Evolutionary conservation across 1,284 basidiomycete genomes (phyloP), one percentile per base, ranked within the genome.

Genomic region (Veloporphyrellus conicus): DNA sequence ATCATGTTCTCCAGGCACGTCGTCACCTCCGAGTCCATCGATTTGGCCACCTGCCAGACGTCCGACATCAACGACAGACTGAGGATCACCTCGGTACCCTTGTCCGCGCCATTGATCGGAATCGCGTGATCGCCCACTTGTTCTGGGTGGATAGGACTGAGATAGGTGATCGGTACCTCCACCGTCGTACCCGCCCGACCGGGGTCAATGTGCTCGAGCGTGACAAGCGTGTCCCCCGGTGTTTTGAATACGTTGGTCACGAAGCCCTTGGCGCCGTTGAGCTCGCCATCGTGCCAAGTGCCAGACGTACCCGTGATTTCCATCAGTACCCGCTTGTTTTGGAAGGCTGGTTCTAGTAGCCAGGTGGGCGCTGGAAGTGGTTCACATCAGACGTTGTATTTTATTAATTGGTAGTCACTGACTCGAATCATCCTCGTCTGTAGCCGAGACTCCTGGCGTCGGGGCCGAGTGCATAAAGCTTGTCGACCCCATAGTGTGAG

Each of bases 251-350:
- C 60, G 29, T 61, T 64, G 32, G 65, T 58, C 20, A 78, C 66
- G 41, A 69, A 63, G 47, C 78, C 84, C 28, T 68, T 59, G 42
- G 68, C 68, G 22, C 68, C 70, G 53, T 87, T 80, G 56, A 73
- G 73, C 29, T 77, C 72, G 32, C 82, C 82, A 25, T 71, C 66
- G 41, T 78, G 71, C 69, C 82, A 87, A 33, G 66, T 63, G 10
- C 63, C 60, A 20, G 70, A 69, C 0, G 81, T 79, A 15, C 75
- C 74, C 1, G 61, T 57, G n/a, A 87, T 69, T 36, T 71, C 66
- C 48, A 83, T 64, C 54, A 78, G 70, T 19, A 83, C 72, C 22
- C 72, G 73, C 47, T 70, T 67, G 64, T 44, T 57, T 52, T 38
- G 50, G 53, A 76, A 60, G 12, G 56, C 14, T 15, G 62, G 49